A percentile compares a stretch with the other conserved stretches of the same genome.
phyloP scores from a whole-genome alignment of 352 stramenopile species.

The Blastocystis sp. region DNA sequence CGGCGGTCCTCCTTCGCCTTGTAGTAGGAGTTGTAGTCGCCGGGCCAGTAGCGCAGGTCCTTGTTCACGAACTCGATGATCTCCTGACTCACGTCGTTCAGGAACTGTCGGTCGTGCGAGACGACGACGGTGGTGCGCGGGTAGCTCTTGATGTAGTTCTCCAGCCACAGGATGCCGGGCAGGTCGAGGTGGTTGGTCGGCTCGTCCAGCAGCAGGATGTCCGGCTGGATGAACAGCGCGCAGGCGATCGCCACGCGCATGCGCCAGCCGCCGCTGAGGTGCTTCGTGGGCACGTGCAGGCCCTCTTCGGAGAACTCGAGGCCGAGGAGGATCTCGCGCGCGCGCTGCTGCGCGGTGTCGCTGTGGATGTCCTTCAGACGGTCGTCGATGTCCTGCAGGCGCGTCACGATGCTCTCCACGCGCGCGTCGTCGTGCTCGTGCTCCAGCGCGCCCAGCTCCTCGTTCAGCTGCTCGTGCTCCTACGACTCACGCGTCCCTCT shows the following conservation, averaged over 20 bases:
- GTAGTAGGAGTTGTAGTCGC: conserved; percentile 96
- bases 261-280: conserved; percentile 91
- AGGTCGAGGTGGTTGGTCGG: conserved; percentile 97
- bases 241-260: conserved; percentile 91
- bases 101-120: conserved; percentile 97
- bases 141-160: conserved; percentile 93
- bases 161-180: conserved; percentile 93
- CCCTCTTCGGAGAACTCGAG: conserved; percentile 89
- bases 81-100: conserved; percentile 95
- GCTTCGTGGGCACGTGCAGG: conserved; percentile 85
- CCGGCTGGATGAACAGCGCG: conserved; percentile 91
- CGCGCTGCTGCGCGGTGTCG: conserved; percentile 85
- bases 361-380: conserved; percentile 83
- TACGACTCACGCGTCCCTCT: neutral
- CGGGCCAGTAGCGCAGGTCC: conserved; percentile 93
- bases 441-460: conserved; percentile 1
- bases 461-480: conserved; percentile 40
- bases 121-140: conserved; percentile 94
- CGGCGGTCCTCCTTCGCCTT: conserved; percentile 90
- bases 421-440: conserved; percentile 37
- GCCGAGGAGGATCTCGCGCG: conserved; percentile 86
- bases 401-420: conserved; percentile 78
- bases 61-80: conserved; percentile 95
- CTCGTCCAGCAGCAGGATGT: conserved; percentile 95
- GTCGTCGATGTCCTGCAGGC: conserved; percentile 86